Evolutionary conservation across 1,139 yeast genomes (phyloP).

Genomic region (Lodderomyces pseudojiufengensis): DNA sequence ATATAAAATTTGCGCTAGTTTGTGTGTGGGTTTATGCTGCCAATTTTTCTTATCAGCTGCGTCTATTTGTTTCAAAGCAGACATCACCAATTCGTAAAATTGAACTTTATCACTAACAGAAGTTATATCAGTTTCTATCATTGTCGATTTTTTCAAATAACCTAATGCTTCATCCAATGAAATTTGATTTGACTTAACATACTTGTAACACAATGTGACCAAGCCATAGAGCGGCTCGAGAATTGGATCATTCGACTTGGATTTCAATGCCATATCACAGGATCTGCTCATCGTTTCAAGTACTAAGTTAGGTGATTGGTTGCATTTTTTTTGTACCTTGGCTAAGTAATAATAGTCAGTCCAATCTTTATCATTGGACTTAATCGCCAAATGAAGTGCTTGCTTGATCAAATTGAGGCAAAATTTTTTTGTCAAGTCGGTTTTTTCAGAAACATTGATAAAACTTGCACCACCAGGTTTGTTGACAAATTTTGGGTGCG

Average conservation of each 20-base stretch:
- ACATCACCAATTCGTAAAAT: slow-evolving; percentile 23
- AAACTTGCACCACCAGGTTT: slow-evolving; percentile 23
- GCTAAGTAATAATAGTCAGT: slow-evolving; percentile 53
- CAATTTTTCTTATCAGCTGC: slow-evolving; percentile 76
- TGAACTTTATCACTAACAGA: slow-evolving; percentile 12
- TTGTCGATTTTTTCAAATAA: slow-evolving; percentile 35
- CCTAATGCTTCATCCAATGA: slow-evolving; percentile 32
- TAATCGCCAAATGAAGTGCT: slow-evolving; percentile 42
- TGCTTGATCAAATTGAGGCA: slow-evolving; percentile 37
- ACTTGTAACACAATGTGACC: slow-evolving; percentile 58
- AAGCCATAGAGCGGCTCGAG: slow-evolving; percentile 74
- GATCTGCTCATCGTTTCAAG: slow-evolving; percentile 35
- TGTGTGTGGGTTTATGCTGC: slow-evolving; percentile 84
- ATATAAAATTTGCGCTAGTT: slow-evolving; percentile 62
- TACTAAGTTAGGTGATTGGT: slow-evolving; percentile 24
- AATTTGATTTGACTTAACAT: slow-evolving; percentile 37
- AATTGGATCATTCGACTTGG: slow-evolving; percentile 44
- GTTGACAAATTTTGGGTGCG: slow-evolving; percentile 33
- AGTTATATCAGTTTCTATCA: slow-evolving; percentile 15
- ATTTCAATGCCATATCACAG: slow-evolving; percentile 5
- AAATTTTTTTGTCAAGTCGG: slow-evolving; percentile 22
- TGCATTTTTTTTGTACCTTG: slow-evolving; percentile 54
- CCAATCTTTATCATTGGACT: slow-evolving; percentile 56
- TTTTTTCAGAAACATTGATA: slow-evolving; percentile 20
- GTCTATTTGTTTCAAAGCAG: slow-evolving; percentile 36